These are phyloP conservation scores for Akanthomyces dipterigenus DNA, from an alignment of 2,329 filamentous ascomycete species.

Conservation along the genomic window DNA sequence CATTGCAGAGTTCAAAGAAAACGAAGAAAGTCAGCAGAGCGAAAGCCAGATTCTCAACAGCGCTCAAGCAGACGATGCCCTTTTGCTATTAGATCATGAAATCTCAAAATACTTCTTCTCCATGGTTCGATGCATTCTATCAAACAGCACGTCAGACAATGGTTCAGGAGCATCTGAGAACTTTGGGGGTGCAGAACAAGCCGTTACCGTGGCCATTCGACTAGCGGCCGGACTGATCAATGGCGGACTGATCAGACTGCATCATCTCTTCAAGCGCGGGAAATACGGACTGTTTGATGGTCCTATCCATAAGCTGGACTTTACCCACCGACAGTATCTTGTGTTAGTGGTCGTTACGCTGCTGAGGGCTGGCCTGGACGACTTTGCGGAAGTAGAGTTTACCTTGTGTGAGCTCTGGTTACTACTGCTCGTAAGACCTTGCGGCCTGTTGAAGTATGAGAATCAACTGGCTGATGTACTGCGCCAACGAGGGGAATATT, in stretches of 20 bases:
- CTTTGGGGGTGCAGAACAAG: constrained; percentile 35
- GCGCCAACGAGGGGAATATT: constrained; percentile 33
- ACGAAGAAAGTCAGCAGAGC: constrained; percentile 31
- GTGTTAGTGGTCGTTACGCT: constrained; percentile 46
- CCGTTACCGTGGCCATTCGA: constrained; percentile 38
- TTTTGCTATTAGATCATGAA: constrained; percentile 41
- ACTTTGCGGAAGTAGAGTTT: constrained; percentile 40
- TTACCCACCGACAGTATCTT: constrained; percentile 38
- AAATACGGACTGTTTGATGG: constrained; percentile 45
- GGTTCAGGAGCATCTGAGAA: constrained; percentile 17
- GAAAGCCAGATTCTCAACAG: constrained; percentile 33
- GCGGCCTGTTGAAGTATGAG: constrained; percentile 39
- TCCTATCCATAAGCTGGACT: constrained; percentile 30
- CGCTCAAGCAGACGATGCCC: constrained; percentile 40
- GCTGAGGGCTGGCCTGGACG: constrained; percentile 38
- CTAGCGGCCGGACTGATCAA: constrained; percentile 39
- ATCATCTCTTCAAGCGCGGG: constrained; percentile 38
- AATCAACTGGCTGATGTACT: constrained; percentile 42
- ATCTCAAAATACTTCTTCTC: constrained; percentile 41
- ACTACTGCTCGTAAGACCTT: constrained; percentile 44
- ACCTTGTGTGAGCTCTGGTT: constrained; percentile 47
- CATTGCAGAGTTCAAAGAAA: constrained; percentile 36
- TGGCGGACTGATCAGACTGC: constrained; percentile 36
- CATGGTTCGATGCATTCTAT: constrained; percentile 36
- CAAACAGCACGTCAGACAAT: constrained; percentile 5